Evolutionary conservation across 139 green algal species (phyloP).

Genomic region (Closterium sp.): DNA sequence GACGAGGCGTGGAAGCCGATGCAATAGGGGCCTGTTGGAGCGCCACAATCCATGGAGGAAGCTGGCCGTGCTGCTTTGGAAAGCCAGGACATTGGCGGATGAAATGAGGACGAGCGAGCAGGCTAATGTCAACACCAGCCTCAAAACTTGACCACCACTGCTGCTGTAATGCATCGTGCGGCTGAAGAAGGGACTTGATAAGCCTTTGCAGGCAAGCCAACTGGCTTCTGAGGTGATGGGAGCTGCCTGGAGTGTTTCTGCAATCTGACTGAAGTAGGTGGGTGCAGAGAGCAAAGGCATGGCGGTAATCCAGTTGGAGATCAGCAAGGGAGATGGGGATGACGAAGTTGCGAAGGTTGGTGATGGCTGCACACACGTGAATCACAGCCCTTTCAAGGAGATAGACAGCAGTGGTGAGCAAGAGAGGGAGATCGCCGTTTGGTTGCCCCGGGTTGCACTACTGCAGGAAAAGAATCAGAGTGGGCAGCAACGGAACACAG

Average conservation of each 20-base stretch:
- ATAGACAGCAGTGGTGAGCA: background rate
- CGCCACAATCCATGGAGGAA: background rate
- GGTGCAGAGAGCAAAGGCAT: background rate
- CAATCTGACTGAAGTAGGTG: background rate
- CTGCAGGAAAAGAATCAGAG: background rate
- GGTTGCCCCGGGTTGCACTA: background rate
- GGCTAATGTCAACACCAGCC: background rate
- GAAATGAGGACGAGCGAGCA: background rate
- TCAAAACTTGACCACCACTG: background rate
- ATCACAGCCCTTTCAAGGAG: background rate
- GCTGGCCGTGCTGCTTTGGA: background rate
- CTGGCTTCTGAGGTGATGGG: background rate
- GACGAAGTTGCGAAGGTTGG: background rate
- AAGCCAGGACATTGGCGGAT: background rate
- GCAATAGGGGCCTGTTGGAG: background rate
- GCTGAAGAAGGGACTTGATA: background rate
- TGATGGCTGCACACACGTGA: background rate
- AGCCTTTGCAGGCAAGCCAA: background rate
- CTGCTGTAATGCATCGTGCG: background rate
- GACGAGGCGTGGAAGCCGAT: background rate
- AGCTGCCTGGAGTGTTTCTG: background rate
- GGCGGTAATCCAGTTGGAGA: background rate
- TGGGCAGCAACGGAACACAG: background rate
- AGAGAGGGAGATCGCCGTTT: background rate
- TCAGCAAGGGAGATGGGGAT: background rate